phyloP scores from a whole-genome alignment of 331 rosid genomes.

The Acacia pycnantha region DNA sequence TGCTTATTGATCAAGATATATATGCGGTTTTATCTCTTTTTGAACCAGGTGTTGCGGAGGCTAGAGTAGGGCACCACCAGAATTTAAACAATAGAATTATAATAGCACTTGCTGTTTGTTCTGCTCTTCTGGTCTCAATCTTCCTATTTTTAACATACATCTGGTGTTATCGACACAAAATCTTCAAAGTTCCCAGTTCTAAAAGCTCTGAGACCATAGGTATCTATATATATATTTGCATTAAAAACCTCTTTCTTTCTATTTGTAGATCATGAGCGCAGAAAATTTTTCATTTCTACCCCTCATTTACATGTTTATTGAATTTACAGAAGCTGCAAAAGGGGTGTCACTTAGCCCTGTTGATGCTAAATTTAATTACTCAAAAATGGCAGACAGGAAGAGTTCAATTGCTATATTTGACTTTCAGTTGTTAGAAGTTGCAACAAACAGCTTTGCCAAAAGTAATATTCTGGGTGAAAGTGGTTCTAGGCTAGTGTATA shows the following conservation, averaged over 20 bases:
- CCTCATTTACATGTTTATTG: conserved; percentile 7
- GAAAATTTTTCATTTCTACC: not conserved
- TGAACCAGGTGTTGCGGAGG: conserved; percentile 54
- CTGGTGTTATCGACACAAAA: conserved; percentile 56
- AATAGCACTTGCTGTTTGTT: conserved; percentile 61
- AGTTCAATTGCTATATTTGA: conserved; percentile 63
- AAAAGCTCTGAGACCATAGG: conserved; percentile 53
- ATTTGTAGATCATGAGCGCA: conserved; percentile 7
- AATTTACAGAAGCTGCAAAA: conserved; percentile 56
- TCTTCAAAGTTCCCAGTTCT: conserved; percentile 27
- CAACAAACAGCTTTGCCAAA: conserved; percentile 65
- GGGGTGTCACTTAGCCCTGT: conserved; percentile 42
- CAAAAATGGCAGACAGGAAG: conserved; percentile 62
- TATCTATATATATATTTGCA: conserved; percentile 7
- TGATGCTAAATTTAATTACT: conserved; percentile 53
- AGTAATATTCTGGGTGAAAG: conserved; percentile 58
- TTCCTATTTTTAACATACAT: conserved; percentile 51
- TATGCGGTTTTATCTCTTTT: not conserved
- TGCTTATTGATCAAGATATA: not conserved
- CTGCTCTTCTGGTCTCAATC: conserved; percentile 64
- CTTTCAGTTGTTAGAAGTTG: conserved; percentile 69
- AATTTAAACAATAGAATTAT: conserved; percentile 69
- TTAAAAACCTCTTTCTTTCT: not conserved
- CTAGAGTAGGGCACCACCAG: conserved; percentile 61
- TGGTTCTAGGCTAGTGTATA: conserved; percentile 58